Base-by-base conservation (phyloP, 495 filamentous ascomycete species). In the Penicillium fimorum region DNA sequence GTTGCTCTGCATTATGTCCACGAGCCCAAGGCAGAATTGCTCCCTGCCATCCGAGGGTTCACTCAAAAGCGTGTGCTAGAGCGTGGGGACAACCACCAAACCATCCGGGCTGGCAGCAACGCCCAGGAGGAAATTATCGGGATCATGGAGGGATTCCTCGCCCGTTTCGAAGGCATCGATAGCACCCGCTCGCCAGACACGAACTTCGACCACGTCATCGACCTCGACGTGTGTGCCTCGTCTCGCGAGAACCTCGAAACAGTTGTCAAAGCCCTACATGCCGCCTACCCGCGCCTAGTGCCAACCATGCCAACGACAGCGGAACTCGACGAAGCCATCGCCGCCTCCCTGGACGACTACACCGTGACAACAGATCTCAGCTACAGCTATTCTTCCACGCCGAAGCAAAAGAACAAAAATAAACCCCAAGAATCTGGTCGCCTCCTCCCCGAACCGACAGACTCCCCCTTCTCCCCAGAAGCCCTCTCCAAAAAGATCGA, bases 31-130 rank as follows among this genome's bases (percentile, higher is more conserved):
- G 59, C 64, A 20, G 50, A 79, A 58, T 69, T 84, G 68, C 66
- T 76, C 4, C 79, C 87, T 24, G 69, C 76, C 4, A 91, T 97
- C 53, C 81, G 85, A 10, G 76, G 83, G 47, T 79, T 91, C n/a
- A 96, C 90, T 0, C 86, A 84, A 43, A 78, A 85, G 43, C 86
- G 94, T 12, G 90, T 99, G 0, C 74, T 97, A 22, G 76, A 81
- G 1, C 89, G 94, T 13, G 94, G 94, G 0, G 91, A 99, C 70
- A 97, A 97, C 66, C 94, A 99, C 64, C 94, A 99, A 69, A 97
- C 93, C 11, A 99, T 99, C 63, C 92, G 93, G 55, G 79, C 93
- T 5, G 86, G 84, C 12, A 83, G 80, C 32, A 83, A 85, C 63
- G 75, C 83, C 46, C 70, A 73, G 37, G 70, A 76, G 13, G 90